phyloP scores from a whole-genome alignment of 129 eudicot species.

The Pulicaria dysenterica region DNA sequence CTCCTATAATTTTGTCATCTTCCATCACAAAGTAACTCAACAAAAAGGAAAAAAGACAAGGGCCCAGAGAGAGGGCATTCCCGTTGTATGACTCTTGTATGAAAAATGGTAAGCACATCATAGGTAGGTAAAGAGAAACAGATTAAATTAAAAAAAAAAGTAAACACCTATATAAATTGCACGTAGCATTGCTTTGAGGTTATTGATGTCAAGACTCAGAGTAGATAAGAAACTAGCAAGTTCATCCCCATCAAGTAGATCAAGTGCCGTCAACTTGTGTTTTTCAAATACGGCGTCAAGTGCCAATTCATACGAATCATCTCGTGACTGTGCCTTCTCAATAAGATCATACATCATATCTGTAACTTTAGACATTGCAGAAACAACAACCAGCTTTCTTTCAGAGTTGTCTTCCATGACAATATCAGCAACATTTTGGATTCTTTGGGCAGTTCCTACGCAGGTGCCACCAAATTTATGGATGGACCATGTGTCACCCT shows the following conservation, averaged over 20 bases:
- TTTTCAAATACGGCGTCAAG: constrained; percentile 87
- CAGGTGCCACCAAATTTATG: constrained; percentile 99
- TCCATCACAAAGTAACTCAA: no score
- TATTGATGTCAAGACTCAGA: constrained; percentile 62
- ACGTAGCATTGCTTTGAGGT: constrained; percentile 93
- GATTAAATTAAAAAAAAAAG: not conserved
- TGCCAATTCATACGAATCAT: constrained; percentile 68
- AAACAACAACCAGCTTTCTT: constrained; percentile 92
- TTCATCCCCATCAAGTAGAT: constrained; percentile 81
- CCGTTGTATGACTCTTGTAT: no score
- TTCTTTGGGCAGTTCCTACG: constrained; percentile 87
- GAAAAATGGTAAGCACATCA: not conserved
- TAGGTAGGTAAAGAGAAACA: constrained; percentile 10
- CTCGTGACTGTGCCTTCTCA: constrained; percentile 78
- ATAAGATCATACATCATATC: constrained; percentile 98
- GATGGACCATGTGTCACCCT: constrained; percentile 88
- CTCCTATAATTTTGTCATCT: no score
- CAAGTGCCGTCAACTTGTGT: constrained; percentile 76
- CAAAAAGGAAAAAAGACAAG: no score
- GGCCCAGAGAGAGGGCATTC: no score
- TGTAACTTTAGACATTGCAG: constrained; percentile 99
- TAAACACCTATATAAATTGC: constrained; percentile 85
- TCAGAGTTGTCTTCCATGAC: constrained; percentile 63
- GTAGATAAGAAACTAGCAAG: constrained; percentile 61
- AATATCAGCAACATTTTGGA: constrained; percentile 78